Evolutionary conservation across 2,329 filamentous ascomycete genomes (phyloP).

Genomic region (Epichloe baconii): DNA sequence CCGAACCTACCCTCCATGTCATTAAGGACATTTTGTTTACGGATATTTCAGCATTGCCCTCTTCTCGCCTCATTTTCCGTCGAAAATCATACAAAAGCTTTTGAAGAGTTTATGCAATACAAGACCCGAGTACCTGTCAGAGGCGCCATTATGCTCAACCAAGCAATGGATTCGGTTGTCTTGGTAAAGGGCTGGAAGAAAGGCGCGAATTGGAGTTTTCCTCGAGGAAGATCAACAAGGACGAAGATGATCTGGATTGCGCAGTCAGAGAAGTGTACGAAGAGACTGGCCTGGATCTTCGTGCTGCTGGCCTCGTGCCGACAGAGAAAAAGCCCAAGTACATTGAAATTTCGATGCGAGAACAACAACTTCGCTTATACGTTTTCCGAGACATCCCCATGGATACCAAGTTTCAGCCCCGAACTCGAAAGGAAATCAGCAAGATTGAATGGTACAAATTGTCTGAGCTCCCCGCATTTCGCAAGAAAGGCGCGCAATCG

Average conservation of each 20-base stretch:
- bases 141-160: constrained; percentile 84
- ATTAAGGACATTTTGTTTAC: constrained; percentile 72
- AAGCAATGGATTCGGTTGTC: constrained; percentile 86
- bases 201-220: constrained; percentile 90
- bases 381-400: constrained; percentile 81
- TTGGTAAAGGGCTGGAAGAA: constrained; percentile 98
- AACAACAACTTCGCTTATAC: constrained; percentile 86
- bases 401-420: constrained; percentile 77
- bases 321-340: constrained; percentile 61
- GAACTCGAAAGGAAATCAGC: constrained; percentile 93
- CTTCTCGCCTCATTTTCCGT: constrained; percentile 70
- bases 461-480: constrained; percentile 72
- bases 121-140: constrained; percentile 90
- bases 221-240: constrained; percentile 97
- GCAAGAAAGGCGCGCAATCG: constrained; percentile 48
- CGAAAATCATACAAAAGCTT: constrained; percentile 68
- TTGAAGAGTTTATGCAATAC: constrained; percentile 85
- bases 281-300: constrained; percentile 83
- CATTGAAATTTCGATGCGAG: constrained; percentile 79
- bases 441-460: constrained; percentile 93
- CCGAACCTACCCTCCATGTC: constrained; percentile 73
- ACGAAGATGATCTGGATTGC: constrained; percentile 87
- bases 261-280: constrained; percentile 91
- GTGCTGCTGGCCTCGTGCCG: constrained; percentile 61
- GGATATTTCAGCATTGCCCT: constrained; percentile 90